phyloP scores from a whole-genome alignment of 768 basidiomycete genomes.

The Lactarius akahatsu region DNA sequence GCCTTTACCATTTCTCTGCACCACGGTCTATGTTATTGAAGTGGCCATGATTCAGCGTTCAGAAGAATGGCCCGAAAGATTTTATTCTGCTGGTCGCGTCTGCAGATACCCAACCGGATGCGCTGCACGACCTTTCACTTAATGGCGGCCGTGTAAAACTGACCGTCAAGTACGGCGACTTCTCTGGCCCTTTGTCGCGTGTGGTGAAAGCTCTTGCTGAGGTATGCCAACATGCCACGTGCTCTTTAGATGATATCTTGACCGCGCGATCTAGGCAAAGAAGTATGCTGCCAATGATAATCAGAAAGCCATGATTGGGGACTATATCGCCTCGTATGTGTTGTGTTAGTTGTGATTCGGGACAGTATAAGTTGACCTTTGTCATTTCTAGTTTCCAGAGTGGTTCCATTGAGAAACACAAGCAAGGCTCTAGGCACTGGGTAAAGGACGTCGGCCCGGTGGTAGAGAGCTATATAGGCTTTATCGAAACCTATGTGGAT shows the following conservation, averaged over 20 bases:
- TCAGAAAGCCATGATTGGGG: slow-evolving; percentile 70
- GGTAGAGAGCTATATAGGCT: slow-evolving; percentile 86
- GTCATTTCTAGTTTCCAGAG: slow-evolving; percentile 58
- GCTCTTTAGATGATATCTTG: neutral
- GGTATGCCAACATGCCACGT: slow-evolving; percentile 38
- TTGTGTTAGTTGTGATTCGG: neutral
- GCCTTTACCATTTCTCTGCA: slow-evolving; percentile 6
- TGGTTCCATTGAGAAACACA: slow-evolving; percentile 78
- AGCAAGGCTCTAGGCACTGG: slow-evolving; percentile 75
- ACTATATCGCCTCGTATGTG: slow-evolving; percentile 74
- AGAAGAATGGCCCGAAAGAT: slow-evolving; percentile 59
- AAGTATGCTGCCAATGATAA: slow-evolving; percentile 72
- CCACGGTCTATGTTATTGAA: neutral
- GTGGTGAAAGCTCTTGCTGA: slow-evolving; percentile 57
- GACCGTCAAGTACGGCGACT: slow-evolving; percentile 76
- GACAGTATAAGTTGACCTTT: neutral
- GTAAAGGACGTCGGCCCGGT: slow-evolving; percentile 85
- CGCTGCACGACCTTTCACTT: slow-evolving; percentile 48
- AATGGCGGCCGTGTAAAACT: slow-evolving; percentile 48
- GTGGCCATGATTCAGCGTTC: slow-evolving; percentile 46
- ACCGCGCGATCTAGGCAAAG: slow-evolving; percentile 52
- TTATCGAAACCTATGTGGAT: slow-evolving; percentile 78
- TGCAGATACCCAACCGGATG: slow-evolving; percentile 43
- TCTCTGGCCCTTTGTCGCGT: slow-evolving; percentile 53
- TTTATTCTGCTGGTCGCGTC: slow-evolving; percentile 80